Conservation (phyloP, 1,284 basidiomycete species). For the Golubevia sp. region DNA sequence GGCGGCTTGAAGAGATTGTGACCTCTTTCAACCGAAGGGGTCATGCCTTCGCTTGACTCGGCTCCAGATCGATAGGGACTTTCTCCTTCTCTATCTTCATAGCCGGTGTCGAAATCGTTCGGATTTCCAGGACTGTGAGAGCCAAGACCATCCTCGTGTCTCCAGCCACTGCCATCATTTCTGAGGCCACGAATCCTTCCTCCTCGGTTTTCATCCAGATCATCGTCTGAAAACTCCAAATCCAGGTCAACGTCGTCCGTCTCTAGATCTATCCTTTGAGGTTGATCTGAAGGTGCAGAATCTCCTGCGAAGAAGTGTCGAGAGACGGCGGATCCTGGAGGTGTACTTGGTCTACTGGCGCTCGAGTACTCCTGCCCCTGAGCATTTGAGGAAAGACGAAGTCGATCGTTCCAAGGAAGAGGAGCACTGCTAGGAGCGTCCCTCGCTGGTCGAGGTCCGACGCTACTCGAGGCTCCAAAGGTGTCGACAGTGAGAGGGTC, state of each 20-base stretch:
- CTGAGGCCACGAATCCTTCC: slow-evolving; percentile 10
- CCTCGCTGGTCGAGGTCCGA: slow-evolving; percentile 14
- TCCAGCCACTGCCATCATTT: slow-evolving; percentile 38
- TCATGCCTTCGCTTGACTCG: slow-evolving; percentile 12
- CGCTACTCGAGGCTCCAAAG: slow-evolving; percentile 12
- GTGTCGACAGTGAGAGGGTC: background rate
- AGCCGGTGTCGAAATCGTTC: slow-evolving; percentile 20
- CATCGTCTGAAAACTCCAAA: slow-evolving; percentile 41
- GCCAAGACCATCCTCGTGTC: background rate
- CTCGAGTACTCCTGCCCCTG: background rate
- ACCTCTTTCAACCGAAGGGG: slow-evolving; percentile 46
- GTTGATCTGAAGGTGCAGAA: background rate
- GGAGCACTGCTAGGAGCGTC: slow-evolving; percentile 30
- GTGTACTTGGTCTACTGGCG: background rate
- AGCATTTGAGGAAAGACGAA: background rate
- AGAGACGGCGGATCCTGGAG: background rate
- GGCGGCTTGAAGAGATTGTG: slow-evolving; percentile 52
- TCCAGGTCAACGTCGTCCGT: slow-evolving; percentile 27
- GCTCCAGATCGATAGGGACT: background rate
- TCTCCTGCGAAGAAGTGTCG: too few species aligned
- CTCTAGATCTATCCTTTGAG: slow-evolving; percentile 7
- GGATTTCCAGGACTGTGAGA: slow-evolving; percentile 2
- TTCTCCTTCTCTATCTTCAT: slow-evolving; percentile 15
- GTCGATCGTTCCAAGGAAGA: slow-evolving; percentile 8
- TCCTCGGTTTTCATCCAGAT: slow-evolving; percentile 22